Evolutionary conservation across 306 rosid species (phyloP).

Genomic region (Carpinus fangiana): DNA sequence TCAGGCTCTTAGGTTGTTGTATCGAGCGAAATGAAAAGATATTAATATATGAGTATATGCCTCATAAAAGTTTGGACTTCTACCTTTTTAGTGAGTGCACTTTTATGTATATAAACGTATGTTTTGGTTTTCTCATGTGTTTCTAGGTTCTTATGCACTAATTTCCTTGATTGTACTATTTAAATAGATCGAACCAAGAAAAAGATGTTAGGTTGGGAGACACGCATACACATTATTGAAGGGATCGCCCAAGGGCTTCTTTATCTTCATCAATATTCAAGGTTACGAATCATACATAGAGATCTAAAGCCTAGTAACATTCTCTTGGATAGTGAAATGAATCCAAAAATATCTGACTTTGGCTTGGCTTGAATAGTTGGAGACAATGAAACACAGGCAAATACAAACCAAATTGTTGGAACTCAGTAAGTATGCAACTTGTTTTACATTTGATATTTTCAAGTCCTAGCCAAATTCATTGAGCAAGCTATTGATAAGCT

Average conservation of each 20-base stretch:
- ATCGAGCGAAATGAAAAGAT: not conserved
- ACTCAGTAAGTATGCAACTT: not conserved
- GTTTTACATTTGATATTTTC: not conserved
- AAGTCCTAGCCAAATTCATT: no score
- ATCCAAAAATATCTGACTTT: not conserved
- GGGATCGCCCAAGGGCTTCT: not conserved
- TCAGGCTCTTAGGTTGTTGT: not conserved
- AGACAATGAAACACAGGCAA: not conserved
- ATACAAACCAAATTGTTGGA: not conserved
- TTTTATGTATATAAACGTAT: not conserved
- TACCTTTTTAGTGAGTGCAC: not conserved
- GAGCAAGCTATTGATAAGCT: no score
- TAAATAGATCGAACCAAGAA: not conserved
- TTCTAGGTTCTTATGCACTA: not conserved
- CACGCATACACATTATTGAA: not conserved
- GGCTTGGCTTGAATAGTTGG: not conserved
- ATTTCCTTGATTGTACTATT: not conserved
- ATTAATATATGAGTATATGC: not conserved
- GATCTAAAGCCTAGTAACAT: not conserved
- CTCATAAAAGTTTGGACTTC: not conserved
- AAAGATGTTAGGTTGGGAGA: not conserved
- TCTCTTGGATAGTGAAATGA: constrained; percentile 2
- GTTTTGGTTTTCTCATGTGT: not conserved
- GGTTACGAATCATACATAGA: not conserved
- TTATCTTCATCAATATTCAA: not conserved